Conservation (phyloP, 2,329 filamentous ascomycete species). For the Cladosporium sp. region DNA sequence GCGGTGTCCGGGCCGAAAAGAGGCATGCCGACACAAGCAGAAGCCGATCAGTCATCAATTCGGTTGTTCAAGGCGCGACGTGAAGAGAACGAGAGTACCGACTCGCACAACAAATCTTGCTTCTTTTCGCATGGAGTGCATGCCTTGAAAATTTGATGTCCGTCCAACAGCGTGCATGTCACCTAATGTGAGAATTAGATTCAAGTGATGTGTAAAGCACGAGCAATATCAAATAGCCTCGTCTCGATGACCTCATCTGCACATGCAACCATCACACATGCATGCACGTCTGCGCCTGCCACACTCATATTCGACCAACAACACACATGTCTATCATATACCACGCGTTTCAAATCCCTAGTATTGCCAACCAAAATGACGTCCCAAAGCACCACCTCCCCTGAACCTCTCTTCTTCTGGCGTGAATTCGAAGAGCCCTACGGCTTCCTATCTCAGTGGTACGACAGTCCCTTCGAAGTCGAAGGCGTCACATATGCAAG, state of each 20-base stretch:
- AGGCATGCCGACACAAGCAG: background rate
- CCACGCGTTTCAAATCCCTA: background rate
- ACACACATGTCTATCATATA: background rate
- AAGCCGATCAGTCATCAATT: background rate
- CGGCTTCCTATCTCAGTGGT: conserved; percentile 67
- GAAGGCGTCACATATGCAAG: conserved; percentile 40
- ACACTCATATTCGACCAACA: background rate
- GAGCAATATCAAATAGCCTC: background rate
- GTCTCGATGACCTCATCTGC: conserved; percentile 6
- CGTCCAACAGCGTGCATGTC: background rate
- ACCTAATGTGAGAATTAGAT: background rate
- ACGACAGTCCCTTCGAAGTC: conserved; percentile 50
- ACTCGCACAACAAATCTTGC: background rate
- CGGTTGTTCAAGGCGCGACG: background rate
- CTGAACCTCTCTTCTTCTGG: conserved; percentile 40
- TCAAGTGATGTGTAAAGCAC: background rate
- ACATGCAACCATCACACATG: background rate
- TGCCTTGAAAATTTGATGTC: background rate
- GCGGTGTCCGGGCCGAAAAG: background rate
- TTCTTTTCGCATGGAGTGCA: background rate
- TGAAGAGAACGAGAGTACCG: background rate
- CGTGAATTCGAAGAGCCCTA: conserved; percentile 44
- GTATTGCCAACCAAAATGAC: background rate
- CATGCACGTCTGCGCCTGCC: background rate
- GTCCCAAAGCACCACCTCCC: background rate